Evolutionary conservation across 2,329 filamentous ascomycete species (phyloP), one percentile per base, ranked within the genome.

Genomic region (Parafenestella ontariensis): DNA sequence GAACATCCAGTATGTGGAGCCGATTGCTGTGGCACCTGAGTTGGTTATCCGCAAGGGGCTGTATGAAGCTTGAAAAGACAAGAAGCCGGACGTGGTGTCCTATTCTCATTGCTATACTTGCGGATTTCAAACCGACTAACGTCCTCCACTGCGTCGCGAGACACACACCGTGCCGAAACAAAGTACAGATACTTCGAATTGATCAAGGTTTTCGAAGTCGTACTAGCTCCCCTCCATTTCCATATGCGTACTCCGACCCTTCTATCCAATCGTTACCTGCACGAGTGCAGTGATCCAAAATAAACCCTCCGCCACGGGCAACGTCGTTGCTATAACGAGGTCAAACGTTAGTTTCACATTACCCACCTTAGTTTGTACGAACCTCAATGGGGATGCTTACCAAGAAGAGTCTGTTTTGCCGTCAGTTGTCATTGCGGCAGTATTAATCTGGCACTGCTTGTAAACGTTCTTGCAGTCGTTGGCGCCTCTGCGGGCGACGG

Each of bases 1-100:
- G 28, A 44, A 42, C 1, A 64, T 71, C 37, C 50, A 49, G 15
- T 69, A 64, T 42, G 54, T 69, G 9, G 54, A 68, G 13, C 55
- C 64, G 8, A 42, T 56, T 28, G 42, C 43, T 39, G 59, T 62
- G 1, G 50, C 48, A 0, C 29, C 46, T 1, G 48, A 58, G 10
- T 24, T 50, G 7, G 56, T 67, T 9, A 59, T 72, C 15, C 58
- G 50, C n/a, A 70, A 69, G 36, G 66, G 61, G 8, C 10, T 69
- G 9, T 20, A 59, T 15, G 66, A 69, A 46, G 41, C 36, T 31
- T 53, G 17, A 49, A n/a, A n/a, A n/a, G n/a, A n/a, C n/a, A n/a
- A n/a, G n/a, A n/a, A n/a, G n/a, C n/a, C n/a, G n/a, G n/a, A n/a
- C n/a, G n/a, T n/a, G n/a, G n/a, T n/a, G n/a, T n/a, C n/a, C n/a